phyloP scores from a whole-genome alignment of 176 grass and related monocot species.

The Musa troglodytarum region DNA sequence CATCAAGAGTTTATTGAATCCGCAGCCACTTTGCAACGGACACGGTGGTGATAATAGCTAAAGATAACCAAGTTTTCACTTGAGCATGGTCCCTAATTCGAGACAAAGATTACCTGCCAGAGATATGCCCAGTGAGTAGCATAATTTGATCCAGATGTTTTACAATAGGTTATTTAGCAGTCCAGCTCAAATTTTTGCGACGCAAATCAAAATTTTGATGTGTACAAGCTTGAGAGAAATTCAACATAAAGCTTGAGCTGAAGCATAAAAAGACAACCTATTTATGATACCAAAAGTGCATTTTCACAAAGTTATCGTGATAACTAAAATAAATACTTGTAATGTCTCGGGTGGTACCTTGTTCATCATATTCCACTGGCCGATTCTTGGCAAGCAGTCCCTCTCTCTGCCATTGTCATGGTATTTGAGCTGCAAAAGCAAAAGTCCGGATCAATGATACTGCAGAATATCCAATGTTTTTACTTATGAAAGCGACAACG shows the following conservation, averaged over 20 bases:
- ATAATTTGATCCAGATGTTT: no score
- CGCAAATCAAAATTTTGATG: background rate
- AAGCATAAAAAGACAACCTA: background rate
- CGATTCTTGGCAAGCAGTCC: constrained; percentile 80
- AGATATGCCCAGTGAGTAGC: no score
- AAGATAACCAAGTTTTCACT: no score
- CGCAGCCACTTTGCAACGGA: no score
- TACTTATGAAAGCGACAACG: background rate
- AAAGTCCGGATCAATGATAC: background rate
- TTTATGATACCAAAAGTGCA: background rate
- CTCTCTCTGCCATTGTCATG: constrained; percentile 82
- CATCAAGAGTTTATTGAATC: no score
- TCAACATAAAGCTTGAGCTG: background rate
- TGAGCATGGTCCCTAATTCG: no score
- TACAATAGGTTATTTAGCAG: no score
- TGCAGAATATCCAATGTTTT: background rate
- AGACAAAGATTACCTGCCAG: no score
- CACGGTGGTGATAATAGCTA: no score
- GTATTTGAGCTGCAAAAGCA: constrained; percentile 64
- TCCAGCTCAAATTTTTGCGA: background rate
- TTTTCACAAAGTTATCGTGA: no score
- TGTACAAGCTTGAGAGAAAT: background rate
- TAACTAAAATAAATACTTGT: background rate
- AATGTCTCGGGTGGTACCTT: constrained; percentile 34
- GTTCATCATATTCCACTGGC: constrained; percentile 99